A percentile compares a stretch with the other conserved stretches of the same genome.
These are phyloP conservation scores for Linnemannia exigua DNA, from an alignment of 192 early-diverging fungal genomes.

Conservation along the genomic window DNA sequence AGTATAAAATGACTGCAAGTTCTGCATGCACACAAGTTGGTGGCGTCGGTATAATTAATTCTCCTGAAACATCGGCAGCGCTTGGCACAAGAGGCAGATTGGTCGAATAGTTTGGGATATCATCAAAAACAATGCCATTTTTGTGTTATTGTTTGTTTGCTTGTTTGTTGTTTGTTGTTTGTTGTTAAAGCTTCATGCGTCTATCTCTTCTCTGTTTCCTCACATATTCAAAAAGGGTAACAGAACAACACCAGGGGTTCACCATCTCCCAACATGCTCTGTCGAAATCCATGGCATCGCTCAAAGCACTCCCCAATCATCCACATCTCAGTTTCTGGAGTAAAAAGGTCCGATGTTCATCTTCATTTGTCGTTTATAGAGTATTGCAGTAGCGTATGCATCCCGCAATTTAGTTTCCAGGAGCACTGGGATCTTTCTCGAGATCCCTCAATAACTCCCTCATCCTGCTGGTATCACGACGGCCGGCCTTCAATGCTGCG, in stretches of 20 bases:
- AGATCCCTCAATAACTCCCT: slow-evolving; percentile 78
- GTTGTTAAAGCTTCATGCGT: not conserved
- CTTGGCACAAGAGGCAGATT: too few species aligned
- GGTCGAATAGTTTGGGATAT: too few species aligned
- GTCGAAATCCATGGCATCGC: not conserved
- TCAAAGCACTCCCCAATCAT: not conserved
- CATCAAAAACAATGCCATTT: not conserved
- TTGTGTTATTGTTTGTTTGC: too few species aligned
- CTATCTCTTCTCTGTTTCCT: not conserved
- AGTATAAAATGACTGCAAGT: too few species aligned
- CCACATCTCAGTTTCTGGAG: too few species aligned
- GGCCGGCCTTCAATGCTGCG: slow-evolving; percentile 52
- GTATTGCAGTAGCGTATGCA: not conserved
- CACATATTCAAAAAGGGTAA: not conserved
- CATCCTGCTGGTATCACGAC: slow-evolving; percentile 77
- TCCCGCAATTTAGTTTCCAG: slow-evolving; percentile 62
- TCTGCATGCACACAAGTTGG: too few species aligned
- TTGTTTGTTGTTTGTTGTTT: not conserved
- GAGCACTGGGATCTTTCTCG: slow-evolving; percentile 76
- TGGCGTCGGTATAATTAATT: too few species aligned
- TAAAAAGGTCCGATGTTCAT: not conserved
- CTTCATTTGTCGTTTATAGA: not conserved
- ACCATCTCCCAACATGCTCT: too few species aligned
- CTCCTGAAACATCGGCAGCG: too few species aligned
- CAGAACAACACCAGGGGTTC: not conserved